Evolutionary conservation across 179 eudicot genomes (phyloP).

Genomic region (Vitellaria paradoxa): DNA sequence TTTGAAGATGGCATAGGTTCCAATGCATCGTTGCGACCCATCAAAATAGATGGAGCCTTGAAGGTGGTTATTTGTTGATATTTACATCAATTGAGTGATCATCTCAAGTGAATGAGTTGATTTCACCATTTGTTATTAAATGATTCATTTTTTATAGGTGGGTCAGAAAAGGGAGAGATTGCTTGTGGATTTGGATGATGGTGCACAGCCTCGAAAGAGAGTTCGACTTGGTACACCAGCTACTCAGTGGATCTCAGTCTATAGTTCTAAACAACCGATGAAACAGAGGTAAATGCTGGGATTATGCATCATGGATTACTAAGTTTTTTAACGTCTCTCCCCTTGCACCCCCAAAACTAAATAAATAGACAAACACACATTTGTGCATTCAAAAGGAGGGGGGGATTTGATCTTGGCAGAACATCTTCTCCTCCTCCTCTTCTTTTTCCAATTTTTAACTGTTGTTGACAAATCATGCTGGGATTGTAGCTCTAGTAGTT

Average conservation of each 20-base stretch:
- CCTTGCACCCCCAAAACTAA: not conserved
- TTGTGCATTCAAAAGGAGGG: not conserved
- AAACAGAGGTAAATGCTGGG: slow-evolving; percentile 42
- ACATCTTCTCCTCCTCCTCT: not conserved
- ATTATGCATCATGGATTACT: not conserved
- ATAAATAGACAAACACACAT: not conserved
- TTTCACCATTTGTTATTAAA: not conserved
- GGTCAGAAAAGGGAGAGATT: slow-evolving; percentile 46
- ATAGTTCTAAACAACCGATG: slow-evolving; percentile 39
- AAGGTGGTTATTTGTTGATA: slow-evolving; percentile 27
- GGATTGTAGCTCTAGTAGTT: not conserved
- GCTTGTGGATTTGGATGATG: slow-evolving; percentile 34
- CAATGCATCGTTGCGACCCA: slow-evolving; percentile 31
- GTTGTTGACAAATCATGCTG: not conserved
- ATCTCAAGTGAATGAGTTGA: not conserved
- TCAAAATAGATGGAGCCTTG: slow-evolving; percentile 44
- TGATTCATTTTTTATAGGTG: slow-evolving; percentile 27
- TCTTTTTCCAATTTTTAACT: not conserved
- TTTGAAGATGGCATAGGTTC: slow-evolving; percentile 39
- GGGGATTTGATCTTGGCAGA: not conserved
- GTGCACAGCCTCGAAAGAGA: slow-evolving; percentile 34
- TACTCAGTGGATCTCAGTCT: slow-evolving; percentile 46
- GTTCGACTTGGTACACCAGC: slow-evolving; percentile 44
- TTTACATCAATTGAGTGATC: no score
- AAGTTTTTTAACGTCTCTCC: not conserved